Evolutionary conservation across 352 stramenopile species (phyloP).

Genomic region (Phytophthora litchii): DNA sequence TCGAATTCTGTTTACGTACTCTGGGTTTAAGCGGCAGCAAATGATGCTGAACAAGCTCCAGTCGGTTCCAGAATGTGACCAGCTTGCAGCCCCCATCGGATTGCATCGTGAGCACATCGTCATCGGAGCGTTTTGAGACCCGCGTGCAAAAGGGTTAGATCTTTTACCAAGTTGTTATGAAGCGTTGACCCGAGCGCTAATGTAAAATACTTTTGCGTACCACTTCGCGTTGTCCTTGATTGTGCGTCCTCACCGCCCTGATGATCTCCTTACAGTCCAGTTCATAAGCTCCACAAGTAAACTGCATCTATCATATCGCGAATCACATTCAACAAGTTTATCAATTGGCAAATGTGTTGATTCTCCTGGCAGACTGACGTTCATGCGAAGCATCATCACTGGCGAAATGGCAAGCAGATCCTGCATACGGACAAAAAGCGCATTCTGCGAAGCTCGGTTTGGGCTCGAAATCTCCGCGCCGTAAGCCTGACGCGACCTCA

Average conservation of each 20-base stretch:
- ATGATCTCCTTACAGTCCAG: too few relatives aligned
- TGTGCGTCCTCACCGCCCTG: too few relatives aligned
- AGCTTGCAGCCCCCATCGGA: constrained; percentile 2
- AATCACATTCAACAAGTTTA: too few relatives aligned
- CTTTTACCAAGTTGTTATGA: constrained; percentile 12
- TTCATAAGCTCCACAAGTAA: too few relatives aligned
- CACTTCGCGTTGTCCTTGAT: constrained; percentile 6
- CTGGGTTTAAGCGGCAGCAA: constrained; percentile 61
- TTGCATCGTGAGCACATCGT: constrained; percentile 23
- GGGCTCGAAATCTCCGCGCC: constrained; percentile 54
- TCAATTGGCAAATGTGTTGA: background rate
- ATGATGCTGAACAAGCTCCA: constrained; percentile 46
- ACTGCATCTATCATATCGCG: too few relatives aligned
- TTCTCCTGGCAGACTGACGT: constrained; percentile 15
- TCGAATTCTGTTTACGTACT: constrained; percentile 62
- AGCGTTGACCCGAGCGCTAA: constrained; percentile 2
- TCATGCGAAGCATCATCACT: constrained; percentile 26
- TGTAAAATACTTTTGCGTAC: constrained; percentile 7
- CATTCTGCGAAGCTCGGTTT: constrained; percentile 69
- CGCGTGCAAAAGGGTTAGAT: background rate
- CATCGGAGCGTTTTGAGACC: constrained; percentile 9
- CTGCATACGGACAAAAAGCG: constrained; percentile 73
- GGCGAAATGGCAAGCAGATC: constrained; percentile 54
- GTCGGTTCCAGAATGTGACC: constrained; percentile 37
- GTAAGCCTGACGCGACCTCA: constrained; percentile 44